Conservation (phyloP, 805 yeast species). For the Cyberlindnera veronae region DNA sequence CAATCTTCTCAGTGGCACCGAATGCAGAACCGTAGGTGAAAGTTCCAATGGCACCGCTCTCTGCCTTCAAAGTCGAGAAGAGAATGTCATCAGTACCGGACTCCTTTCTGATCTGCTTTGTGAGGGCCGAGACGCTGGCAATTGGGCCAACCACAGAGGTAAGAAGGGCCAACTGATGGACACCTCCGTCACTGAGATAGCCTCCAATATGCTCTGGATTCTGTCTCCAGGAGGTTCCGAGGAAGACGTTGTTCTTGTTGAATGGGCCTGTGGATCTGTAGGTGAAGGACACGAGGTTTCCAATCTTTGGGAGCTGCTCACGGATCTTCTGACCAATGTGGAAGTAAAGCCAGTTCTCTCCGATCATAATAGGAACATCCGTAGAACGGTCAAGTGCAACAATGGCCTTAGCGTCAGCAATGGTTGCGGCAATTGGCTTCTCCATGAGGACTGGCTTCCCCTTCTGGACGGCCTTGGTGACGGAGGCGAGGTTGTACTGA, state of each 20-base stretch:
- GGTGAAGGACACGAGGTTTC: conserved; percentile 64
- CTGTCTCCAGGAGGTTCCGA: conserved; percentile 80
- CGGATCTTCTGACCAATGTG: conserved; percentile 53
- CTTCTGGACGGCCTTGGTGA: conserved; percentile 64
- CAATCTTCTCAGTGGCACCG: conserved; percentile 74
- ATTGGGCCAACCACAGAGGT: conserved; percentile 80
- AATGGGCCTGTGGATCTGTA: conserved; percentile 75
- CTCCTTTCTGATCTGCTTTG: conserved; percentile 70
- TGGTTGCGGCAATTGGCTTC: conserved; percentile 87
- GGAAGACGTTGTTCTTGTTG: conserved; percentile 54
- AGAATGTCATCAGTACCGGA: conserved; percentile 83
- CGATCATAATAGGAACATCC: conserved; percentile 66
- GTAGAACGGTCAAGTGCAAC: conserved; percentile 62
- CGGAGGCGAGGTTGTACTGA: conserved; percentile 66
- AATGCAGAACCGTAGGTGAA: conserved; percentile 37
- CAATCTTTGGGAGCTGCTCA: conserved; percentile 64
- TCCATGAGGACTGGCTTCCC: conserved; percentile 81
- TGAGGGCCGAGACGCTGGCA: conserved; percentile 65
- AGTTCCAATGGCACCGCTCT: conserved; percentile 63
- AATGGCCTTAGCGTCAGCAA: conserved; percentile 76
- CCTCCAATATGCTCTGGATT: conserved; percentile 94
- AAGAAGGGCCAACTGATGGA: conserved; percentile 85
- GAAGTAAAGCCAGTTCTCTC: conserved; percentile 84
- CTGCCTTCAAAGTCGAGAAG: conserved; percentile 72
- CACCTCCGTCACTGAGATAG: conserved; percentile 91